phyloP scores from a whole-genome alignment of 2,329 filamentous ascomycete genomes.

The Colletotrichum musae region DNA sequence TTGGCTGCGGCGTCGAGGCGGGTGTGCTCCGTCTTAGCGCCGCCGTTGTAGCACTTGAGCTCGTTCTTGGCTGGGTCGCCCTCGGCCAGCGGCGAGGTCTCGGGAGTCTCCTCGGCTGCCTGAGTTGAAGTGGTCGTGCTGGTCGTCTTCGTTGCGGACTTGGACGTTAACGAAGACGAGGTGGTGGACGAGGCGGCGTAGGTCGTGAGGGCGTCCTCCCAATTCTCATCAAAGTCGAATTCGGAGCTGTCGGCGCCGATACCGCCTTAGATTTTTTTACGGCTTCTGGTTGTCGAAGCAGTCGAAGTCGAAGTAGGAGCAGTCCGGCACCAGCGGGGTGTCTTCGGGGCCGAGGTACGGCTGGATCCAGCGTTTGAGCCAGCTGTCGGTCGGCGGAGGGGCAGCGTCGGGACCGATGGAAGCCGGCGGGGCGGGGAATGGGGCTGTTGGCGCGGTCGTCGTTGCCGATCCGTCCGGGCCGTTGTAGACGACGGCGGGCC shows the following conservation, averaged over 20 bases:
- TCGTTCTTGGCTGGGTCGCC: too few relatives aligned
- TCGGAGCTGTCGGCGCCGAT: background rate
- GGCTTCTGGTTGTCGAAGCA: background rate
- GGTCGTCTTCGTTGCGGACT: background rate
- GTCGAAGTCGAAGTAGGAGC: background rate
- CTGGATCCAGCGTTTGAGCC: conserved; percentile 34
- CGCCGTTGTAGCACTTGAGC: too few relatives aligned
- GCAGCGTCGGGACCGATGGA: conserved; percentile 40
- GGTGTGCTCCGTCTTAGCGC: too few relatives aligned
- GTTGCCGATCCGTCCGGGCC: conserved; percentile 41
- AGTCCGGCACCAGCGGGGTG: background rate
- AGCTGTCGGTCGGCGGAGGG: conserved; percentile 36
- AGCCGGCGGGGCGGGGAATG: conserved; percentile 43
- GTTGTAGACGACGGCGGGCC: conserved; percentile 44
- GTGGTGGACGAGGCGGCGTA: background rate
- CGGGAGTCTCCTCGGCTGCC: background rate
- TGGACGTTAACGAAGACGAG: too few relatives aligned
- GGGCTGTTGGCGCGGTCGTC: conserved; percentile 32
- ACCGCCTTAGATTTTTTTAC: background rate
- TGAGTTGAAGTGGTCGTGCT: background rate
- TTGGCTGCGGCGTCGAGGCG: too few relatives aligned
- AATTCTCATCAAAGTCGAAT: background rate
- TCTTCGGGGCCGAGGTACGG: conserved; percentile 3
- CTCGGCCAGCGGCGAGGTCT: background rate
- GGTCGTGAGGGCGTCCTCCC: background rate